A percentile compares a stretch with the other conserved stretches of the same genome.
Conservation (phyloP, 768 basidiomycete genomes). For the Trametes cinnabarina region DNA sequence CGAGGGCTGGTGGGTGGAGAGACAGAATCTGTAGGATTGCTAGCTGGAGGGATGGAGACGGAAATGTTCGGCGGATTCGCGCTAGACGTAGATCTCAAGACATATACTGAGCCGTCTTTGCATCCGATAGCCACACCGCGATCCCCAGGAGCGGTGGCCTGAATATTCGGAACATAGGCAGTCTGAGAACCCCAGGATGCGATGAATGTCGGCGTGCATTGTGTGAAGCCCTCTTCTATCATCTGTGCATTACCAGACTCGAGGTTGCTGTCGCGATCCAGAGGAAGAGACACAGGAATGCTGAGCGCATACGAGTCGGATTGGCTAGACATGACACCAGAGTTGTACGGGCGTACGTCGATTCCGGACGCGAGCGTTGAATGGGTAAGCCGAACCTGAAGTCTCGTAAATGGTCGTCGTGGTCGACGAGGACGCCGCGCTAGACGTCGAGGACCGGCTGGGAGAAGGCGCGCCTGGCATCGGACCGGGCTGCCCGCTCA, state of each 20-base stretch:
- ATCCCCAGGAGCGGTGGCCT: neutral
- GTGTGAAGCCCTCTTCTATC: slow-evolving; percentile 12
- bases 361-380: too few relatives aligned
- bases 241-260: neutral
- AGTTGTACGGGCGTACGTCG: neutral
- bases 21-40: neutral
- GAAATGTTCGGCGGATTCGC: slow-evolving; percentile 1
- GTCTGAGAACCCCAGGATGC: slow-evolving; percentile 3
- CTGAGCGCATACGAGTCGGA: neutral
- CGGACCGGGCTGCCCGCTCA: too few relatives aligned
- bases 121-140: slow-evolving; percentile 35
- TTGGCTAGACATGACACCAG: slow-evolving; percentile 1
- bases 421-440: too few relatives aligned
- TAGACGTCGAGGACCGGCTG: too few relatives aligned
- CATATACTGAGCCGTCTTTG: slow-evolving; percentile 36
- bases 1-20: slow-evolving; percentile 19
- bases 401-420: too few relatives aligned
- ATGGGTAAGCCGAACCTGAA: too few relatives aligned
- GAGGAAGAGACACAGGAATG: slow-evolving; percentile 7
- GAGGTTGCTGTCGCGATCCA: neutral
- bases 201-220: neutral
- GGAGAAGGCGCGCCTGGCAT: too few relatives aligned
- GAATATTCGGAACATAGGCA: neutral
- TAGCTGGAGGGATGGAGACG: neutral
- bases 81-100: slow-evolving; percentile 26